Conservation (phyloP, 2,329 filamentous ascomycete genomes). For the Rhynchosporium secalis region DNA sequence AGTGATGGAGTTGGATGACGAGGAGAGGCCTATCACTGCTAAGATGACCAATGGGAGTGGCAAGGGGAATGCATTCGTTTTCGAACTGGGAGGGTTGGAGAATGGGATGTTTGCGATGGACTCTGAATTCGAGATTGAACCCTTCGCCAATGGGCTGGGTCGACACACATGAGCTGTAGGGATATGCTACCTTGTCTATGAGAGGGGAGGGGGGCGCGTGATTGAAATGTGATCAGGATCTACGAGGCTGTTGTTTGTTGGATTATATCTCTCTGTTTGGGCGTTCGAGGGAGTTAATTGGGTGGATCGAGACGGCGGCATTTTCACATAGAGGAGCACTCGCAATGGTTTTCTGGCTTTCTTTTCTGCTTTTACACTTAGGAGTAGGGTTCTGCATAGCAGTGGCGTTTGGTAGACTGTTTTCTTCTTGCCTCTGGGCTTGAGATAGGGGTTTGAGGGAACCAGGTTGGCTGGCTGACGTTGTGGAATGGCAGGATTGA, state of each 20-base stretch:
- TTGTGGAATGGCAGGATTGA: neutral
- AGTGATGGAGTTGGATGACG: conserved; percentile 7
- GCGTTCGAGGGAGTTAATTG: neutral
- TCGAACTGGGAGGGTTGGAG: conserved; percentile 12
- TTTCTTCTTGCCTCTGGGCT: neutral
- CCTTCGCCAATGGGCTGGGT: neutral
- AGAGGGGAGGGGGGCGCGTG: neutral
- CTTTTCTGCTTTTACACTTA: neutral
- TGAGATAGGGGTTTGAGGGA: neutral
- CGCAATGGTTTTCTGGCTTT: neutral
- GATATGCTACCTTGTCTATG: neutral
- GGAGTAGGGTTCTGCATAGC: conserved; percentile 14
- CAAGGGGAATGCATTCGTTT: neutral
- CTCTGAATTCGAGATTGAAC: conserved; percentile 1
- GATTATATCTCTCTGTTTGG: neutral
- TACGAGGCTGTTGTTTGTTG: neutral
- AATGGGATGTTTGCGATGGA: conserved; percentile 19
- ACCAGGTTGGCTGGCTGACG: neutral
- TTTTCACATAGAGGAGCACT: conserved; percentile 1
- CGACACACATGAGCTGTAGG: neutral
- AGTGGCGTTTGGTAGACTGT: conserved; percentile 4
- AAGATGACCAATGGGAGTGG: conserved; percentile 9
- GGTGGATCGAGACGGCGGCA: neutral
- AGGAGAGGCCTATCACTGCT: conserved; percentile 6
- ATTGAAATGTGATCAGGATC: conserved; percentile 1